Evolutionary conservation across 164 flowering plant genomes (phyloP), one percentile per base, ranked within the genome.

Genomic region (Magnolia officinalis): DNA sequence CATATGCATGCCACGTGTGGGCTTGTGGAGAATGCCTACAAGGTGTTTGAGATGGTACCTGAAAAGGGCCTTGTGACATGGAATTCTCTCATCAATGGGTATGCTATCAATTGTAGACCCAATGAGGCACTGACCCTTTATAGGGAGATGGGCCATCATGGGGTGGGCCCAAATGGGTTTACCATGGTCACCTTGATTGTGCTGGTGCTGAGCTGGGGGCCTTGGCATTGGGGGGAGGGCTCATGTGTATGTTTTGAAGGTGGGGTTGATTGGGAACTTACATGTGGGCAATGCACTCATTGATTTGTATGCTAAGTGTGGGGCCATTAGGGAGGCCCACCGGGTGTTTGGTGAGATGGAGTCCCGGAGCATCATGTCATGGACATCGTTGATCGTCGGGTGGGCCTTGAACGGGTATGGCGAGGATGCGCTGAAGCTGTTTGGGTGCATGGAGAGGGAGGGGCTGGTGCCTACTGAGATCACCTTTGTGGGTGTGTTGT

Each of bases 151-250:
- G 67, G 74, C 59, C 55, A 71, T 63, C 80, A 76, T 64, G 85
- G 83, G 49, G 80, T 83, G 67, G 73, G 68, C 58, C 83, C 82
- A 1, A 84, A 84, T 71, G 86, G 82, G 72, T 84, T 81, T 61
- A 84, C 86, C 37, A 70, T 81, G 75, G 86, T 84, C 49, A 84
- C 84, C 50, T 67, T 84, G 74, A 64, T 84, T 63, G 73, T 20
- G 86, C 84, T 26, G 81, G 86, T 76, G 84, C 82, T 2, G 86
- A 84, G 70, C 79, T 84, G 68, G 86, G 86, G n/a, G 82, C 86
- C 19, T 58, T 84, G 74, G 81, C 80, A 64, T 74, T 81, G 72
- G 86, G 86, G 45, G 77, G 75, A 84, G 84, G 74, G 82, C 59
- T 18, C 84, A 84, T 77, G 82, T 77, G 6, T 81, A 75, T 70